A percentile compares a stretch with the other conserved stretches of the same genome.
Evolutionary conservation across 2,329 filamentous ascomycete species (phyloP).

Genomic region (Ophiocordyceps camponoti-floridani): DNA sequence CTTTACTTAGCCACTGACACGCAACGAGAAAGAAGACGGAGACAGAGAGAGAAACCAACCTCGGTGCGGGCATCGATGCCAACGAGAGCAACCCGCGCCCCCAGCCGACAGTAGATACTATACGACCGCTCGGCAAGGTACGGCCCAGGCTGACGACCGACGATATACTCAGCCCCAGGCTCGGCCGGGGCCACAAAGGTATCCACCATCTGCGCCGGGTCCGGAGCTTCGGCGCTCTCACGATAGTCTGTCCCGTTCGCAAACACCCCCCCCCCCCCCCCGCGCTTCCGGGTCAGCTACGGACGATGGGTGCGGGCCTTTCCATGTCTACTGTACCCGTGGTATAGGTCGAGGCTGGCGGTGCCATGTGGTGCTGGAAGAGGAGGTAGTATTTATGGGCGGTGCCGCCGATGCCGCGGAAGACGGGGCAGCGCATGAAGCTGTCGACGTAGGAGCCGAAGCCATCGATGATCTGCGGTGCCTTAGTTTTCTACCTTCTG

Average conservation of each 20-base stretch:
- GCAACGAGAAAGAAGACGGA: not conserved
- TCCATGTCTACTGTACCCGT: constrained; percentile 35
- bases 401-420: constrained; percentile 76
- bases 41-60: constrained; percentile 10
- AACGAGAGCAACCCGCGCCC: constrained; percentile 66
- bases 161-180: constrained; percentile 56
- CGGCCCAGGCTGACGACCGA: constrained; percentile 60
- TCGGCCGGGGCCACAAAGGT: constrained; percentile 47
- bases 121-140: constrained; percentile 82
- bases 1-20: too few relatives aligned
- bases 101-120: constrained; percentile 72
- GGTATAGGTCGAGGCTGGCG: constrained; percentile 72
- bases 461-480: constrained; percentile 59
- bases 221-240: constrained; percentile 30
- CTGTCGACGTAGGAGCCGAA: constrained; percentile 87
- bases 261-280: too few relatives aligned
- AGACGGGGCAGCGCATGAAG: constrained; percentile 86
- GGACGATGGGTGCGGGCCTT: not conserved
- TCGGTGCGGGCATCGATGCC: constrained; percentile 90
- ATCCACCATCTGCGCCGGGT: constrained; percentile 55
- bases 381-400: constrained; percentile 98
- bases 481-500: too few relatives aligned
- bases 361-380: constrained; percentile 86
- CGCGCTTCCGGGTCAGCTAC: not conserved
- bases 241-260: constrained; percentile 3